Evolutionary conservation across 2,329 filamentous ascomycete species (phyloP), one percentile per base, ranked within the genome.

Genomic region (Aspergillus amoenus): DNA sequence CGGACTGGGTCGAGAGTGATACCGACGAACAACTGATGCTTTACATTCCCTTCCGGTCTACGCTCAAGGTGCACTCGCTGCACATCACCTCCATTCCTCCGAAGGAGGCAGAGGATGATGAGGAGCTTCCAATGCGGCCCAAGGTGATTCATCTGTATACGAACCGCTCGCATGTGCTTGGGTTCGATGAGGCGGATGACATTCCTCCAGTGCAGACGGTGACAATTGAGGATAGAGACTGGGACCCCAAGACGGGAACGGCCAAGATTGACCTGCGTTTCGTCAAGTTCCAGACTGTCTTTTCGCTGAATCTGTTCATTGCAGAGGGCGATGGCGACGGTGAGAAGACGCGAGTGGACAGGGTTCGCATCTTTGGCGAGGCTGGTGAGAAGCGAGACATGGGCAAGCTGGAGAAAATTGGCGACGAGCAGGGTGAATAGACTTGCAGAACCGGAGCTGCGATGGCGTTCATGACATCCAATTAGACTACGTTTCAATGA

Each of bases 201-300:
- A 88, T 90, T 52, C 82, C 88, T 48, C 84, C 90, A 1, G 93
- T 90, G 15, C 94, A 99, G 76, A 83, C 82, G 52, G 85, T 97
- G 58, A 88, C 88, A 67, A 81, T 99, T 43, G 81, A 82, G 60
- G 80, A 87, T 45, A 81, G 83, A 52, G 91, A 96, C 69, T 99
- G 94, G 93, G 90, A 92, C 73, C 60, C 70, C 49, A 79, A 82
- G 44, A 85, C 90, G 13, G 88, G 87, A 51, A 93, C 90, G 8
- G 88, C 86, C 13, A 89, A 82, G 66, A 78, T 93, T 53, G 77
- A 83, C 44, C 78, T 97, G 67, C 89, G 93, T 13, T 97, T 93
- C 70, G 94, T 99, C 76, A 97, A 97, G 79, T 99, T 97, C 81
- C 94, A 97, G 78, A 95, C 92, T 70, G 89, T 97, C 53, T 89